Evolutionary conservation across 768 basidiomycete species (phyloP).

Genomic region (Astraeus odoratus): DNA sequence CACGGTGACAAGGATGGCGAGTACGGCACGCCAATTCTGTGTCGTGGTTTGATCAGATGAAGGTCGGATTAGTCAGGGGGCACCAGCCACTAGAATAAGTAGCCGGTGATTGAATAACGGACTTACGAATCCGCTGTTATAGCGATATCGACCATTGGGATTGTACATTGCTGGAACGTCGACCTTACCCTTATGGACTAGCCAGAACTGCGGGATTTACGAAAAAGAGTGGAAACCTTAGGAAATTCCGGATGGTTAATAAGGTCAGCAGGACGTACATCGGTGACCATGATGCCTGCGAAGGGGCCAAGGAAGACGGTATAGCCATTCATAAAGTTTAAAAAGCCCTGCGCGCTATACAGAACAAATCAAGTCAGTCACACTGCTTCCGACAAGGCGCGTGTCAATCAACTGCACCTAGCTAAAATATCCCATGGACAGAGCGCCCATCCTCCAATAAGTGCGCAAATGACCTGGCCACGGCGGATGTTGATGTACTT

Average conservation of each 20-base stretch:
- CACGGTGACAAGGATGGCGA: constrained; percentile 62
- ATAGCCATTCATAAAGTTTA: constrained; percentile 79
- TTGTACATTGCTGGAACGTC: constrained; percentile 84
- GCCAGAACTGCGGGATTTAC: constrained; percentile 55
- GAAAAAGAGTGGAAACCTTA: constrained; percentile 1
- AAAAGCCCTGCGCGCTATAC: constrained; percentile 52
- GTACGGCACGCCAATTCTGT: constrained; percentile 83
- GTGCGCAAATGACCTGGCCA: constrained; percentile 22
- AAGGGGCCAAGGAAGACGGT: constrained; percentile 85
- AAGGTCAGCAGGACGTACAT: constrained; percentile 32
- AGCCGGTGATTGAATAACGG: background rate
- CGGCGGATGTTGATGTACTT: constrained; percentile 27
- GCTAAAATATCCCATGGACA: constrained; percentile 81
- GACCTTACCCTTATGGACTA: constrained; percentile 63
- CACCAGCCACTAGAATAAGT: background rate
- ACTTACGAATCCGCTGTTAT: constrained; percentile 65
- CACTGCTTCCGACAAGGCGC: background rate
- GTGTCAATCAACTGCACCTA: constrained; percentile 18
- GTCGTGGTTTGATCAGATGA: background rate
- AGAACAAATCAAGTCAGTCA: background rate
- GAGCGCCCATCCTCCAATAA: constrained; percentile 65
- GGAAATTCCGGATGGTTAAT: background rate
- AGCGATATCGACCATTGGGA: constrained; percentile 73
- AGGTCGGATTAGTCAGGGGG: background rate
- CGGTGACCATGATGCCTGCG: constrained; percentile 63